A percentile compares a stretch with the other conserved stretches of the same genome.
Evolutionary conservation across 1,284 basidiomycete genomes (phyloP).

Genomic region (Irpex lacteus): DNA sequence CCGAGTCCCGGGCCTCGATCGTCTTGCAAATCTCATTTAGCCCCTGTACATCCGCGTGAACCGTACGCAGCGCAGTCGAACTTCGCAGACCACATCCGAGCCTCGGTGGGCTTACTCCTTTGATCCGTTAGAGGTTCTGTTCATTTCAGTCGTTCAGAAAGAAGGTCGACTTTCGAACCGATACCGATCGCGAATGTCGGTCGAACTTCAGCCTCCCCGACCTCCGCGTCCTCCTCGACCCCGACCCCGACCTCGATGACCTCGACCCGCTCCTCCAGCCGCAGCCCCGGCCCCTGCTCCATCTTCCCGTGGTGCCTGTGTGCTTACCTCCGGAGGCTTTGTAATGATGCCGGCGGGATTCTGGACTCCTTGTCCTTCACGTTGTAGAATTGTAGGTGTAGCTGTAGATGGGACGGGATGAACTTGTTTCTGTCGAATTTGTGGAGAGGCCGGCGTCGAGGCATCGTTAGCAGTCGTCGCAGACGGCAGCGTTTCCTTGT

Average conservation of each 20-base stretch:
- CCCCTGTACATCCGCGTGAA: too few species aligned
- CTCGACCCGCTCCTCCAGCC: neutral
- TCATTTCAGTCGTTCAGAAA: neutral
- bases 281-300: neutral
- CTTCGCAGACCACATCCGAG: too few species aligned
- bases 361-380: slow-evolving; percentile 15
- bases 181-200: neutral
- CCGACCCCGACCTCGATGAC: neutral
- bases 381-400: slow-evolving; percentile 24
- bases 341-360: neutral
- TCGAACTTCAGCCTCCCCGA: neutral
- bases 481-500: slow-evolving; percentile 12
- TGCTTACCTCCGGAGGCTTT: neutral
- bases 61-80: too few species aligned
- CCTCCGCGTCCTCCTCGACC: neutral
- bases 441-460: slow-evolving; percentile 2
- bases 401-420: slow-evolving; percentile 16
- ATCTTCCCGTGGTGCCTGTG: neutral
- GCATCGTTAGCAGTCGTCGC: neutral
- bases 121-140: too few species aligned
- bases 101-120: too few species aligned
- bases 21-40: too few species aligned
- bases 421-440: slow-evolving; percentile 3
- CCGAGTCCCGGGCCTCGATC: too few species aligned
- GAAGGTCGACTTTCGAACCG: neutral